phyloP scores from a whole-genome alignment of 768 basidiomycete genomes.

The Cyclocybe aegerita region DNA sequence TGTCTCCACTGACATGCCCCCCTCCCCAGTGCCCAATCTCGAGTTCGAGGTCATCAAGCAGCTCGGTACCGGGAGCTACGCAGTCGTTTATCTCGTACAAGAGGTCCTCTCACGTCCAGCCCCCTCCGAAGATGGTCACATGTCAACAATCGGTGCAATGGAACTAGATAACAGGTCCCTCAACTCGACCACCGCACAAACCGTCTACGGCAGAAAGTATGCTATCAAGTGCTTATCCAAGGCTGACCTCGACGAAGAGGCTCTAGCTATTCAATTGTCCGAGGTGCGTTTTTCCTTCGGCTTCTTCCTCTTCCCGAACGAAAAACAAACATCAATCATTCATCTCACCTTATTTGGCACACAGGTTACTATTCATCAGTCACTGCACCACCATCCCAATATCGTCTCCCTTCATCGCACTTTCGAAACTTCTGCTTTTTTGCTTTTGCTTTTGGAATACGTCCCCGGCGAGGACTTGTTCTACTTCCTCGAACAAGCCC shows the following conservation, averaged over 20 bases:
- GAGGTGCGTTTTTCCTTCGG: constrained; percentile 54
- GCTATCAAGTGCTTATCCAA: constrained; percentile 98
- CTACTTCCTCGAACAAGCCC: constrained; percentile 96
- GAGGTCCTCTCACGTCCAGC: constrained; percentile 57
- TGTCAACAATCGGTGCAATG: constrained; percentile 54
- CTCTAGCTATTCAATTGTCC: constrained; percentile 84
- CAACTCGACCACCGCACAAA: constrained; percentile 26
- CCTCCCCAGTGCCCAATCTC: constrained; percentile 46
- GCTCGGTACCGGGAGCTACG: constrained; percentile 89
- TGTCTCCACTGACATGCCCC: constrained; percentile 43
- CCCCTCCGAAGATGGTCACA: constrained; percentile 55
- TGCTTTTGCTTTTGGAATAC: constrained; percentile 92
- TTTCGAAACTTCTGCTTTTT: constrained; percentile 86
- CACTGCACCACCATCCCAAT: constrained; percentile 84
- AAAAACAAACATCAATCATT: neutral
- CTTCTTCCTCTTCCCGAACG: constrained; percentile 4
- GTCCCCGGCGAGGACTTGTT: constrained; percentile 97
- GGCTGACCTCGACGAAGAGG: constrained; percentile 87
- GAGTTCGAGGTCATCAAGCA: constrained; percentile 85
- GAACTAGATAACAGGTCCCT: constrained; percentile 44
- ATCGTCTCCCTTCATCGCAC: constrained; percentile 95
- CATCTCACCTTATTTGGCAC: constrained; percentile 6
- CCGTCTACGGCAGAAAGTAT: constrained; percentile 74
- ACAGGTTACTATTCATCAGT: constrained; percentile 93
- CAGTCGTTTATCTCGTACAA: constrained; percentile 90